Evolutionary conservation across 2,329 filamentous ascomycete genomes (phyloP).

Genomic region (Simplicillium aogashimaense): DNA sequence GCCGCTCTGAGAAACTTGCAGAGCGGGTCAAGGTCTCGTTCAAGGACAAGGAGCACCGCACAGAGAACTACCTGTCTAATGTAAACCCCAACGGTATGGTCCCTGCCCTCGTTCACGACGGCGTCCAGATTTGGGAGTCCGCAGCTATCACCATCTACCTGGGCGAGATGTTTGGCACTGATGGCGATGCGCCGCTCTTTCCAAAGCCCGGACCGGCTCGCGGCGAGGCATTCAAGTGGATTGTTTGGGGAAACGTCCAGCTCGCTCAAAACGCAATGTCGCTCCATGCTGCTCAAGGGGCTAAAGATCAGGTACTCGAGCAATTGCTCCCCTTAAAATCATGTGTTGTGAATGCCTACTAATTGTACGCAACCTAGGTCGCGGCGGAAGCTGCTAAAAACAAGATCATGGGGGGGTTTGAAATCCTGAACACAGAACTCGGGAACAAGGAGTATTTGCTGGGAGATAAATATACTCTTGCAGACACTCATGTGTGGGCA

Average conservation of each 20-base stretch:
- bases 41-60: slow-evolving; percentile 1
- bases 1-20: slow-evolving; percentile 1
- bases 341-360: too few species aligned
- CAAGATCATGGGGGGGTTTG: neutral
- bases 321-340: neutral
- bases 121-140: slow-evolving; percentile 5
- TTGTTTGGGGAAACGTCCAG: slow-evolving; percentile 4
- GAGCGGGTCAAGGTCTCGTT: slow-evolving; percentile 3
- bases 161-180: slow-evolving; percentile 1
- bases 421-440: slow-evolving; percentile 1
- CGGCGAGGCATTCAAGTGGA: slow-evolving; percentile 7
- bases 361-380: neutral
- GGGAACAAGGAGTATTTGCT: slow-evolving; percentile 2
- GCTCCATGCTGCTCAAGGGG: neutral
- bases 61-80: slow-evolving; percentile 1
- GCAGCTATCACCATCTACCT: slow-evolving; percentile 8
- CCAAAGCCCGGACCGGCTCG: neutral
- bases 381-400: slow-evolving; percentile 1
- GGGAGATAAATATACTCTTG: slow-evolving; percentile 1
- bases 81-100: slow-evolving; percentile 8
- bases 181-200: neutral
- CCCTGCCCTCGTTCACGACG: slow-evolving; percentile 5
- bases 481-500: slow-evolving; percentile 4
- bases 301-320: neutral
- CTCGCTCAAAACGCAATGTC: neutral